phyloP scores from a whole-genome alignment of 257 asterid genomes.

The Gardenia jasminoides region DNA sequence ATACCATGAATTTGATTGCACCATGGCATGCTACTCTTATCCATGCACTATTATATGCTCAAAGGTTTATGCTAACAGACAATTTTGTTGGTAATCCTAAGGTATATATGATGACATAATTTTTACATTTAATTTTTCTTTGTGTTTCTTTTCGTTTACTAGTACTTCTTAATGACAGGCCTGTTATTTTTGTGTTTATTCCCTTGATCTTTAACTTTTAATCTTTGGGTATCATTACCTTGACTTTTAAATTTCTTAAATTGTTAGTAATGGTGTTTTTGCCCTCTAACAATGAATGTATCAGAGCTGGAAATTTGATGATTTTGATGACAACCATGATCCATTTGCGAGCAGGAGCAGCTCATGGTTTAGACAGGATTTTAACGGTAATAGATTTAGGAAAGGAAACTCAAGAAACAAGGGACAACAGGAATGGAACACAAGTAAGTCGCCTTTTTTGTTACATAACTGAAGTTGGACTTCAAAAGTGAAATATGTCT shows the following conservation, averaged over 20 bases:
- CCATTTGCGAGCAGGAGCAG: slow-evolving; percentile 41
- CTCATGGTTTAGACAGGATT: slow-evolving; percentile 69
- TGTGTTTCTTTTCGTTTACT: neutral
- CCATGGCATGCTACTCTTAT: neutral
- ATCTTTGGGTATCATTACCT: neutral
- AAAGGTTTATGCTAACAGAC: neutral
- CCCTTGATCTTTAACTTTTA: neutral
- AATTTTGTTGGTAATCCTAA: no score
- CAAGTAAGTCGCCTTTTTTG: slow-evolving; percentile 40
- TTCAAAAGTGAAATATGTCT: neutral
- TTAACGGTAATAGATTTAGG: slow-evolving; percentile 40
- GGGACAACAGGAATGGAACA: slow-evolving; percentile 30
- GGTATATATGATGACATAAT: neutral
- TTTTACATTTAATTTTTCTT: neutral
- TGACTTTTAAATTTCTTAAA: neutral
- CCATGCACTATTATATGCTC: neutral
- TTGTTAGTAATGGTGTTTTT: neutral
- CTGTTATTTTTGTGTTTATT: neutral
- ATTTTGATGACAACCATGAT: slow-evolving; percentile 36
- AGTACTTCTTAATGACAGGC: neutral
- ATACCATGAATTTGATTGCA: neutral
- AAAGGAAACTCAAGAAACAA: slow-evolving; percentile 46
- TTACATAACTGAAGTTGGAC: neutral
- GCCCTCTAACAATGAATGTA: neutral
- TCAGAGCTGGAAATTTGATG: slow-evolving; percentile 54